phyloP scores from a whole-genome alignment of 2,329 filamentous ascomycete species.

The Claviceps pusilla region DNA sequence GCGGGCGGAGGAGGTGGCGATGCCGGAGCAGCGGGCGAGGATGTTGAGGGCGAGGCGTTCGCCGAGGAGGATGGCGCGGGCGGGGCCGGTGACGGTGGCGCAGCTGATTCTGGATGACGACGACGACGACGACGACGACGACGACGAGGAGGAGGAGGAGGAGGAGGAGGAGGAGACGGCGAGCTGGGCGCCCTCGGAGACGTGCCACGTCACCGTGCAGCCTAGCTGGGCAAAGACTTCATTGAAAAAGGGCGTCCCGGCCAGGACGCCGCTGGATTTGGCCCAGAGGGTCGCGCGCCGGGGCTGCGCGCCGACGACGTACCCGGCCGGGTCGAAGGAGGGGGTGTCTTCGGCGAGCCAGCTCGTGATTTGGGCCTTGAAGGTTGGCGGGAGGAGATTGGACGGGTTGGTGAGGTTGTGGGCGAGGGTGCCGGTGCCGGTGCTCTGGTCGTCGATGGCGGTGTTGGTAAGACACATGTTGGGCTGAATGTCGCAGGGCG shows the following conservation, averaged over 20 bases:
- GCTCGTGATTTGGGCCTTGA: constrained; percentile 61
- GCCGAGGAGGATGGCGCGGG: constrained; percentile 66
- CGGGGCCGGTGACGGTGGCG: constrained; percentile 75
- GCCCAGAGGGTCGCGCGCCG: constrained; percentile 52
- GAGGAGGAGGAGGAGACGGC: neutral
- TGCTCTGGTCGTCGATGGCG: neutral
- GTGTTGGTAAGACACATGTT: neutral
- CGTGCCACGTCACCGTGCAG: constrained; percentile 83
- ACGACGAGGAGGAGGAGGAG: neutral
- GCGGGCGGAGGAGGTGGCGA: constrained; percentile 54
- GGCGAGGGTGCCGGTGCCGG: neutral
- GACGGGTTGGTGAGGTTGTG: neutral
- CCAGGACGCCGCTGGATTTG: constrained; percentile 65
- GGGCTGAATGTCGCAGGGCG: too few species aligned
- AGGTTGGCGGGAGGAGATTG: constrained; percentile 67
- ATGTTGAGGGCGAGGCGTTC: constrained; percentile 88
- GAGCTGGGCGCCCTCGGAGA: constrained; percentile 49
- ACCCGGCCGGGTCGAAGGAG: constrained; percentile 92
- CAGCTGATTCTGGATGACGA: constrained; percentile 30
- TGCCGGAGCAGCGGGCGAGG: constrained; percentile 77
- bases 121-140: constrained; percentile 2
- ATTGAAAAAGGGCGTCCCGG: constrained; percentile 86
- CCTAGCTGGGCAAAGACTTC: constrained; percentile 83
- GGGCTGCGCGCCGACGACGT: constrained; percentile 66
- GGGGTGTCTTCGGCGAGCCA: constrained; percentile 97